Percentiles rank a stretch among this genome's conserved stretches.
These are phyloP conservation scores for Zygotorulaspora mrakii DNA, from an alignment of 1,139 yeast species.

Conservation along the genomic window DNA sequence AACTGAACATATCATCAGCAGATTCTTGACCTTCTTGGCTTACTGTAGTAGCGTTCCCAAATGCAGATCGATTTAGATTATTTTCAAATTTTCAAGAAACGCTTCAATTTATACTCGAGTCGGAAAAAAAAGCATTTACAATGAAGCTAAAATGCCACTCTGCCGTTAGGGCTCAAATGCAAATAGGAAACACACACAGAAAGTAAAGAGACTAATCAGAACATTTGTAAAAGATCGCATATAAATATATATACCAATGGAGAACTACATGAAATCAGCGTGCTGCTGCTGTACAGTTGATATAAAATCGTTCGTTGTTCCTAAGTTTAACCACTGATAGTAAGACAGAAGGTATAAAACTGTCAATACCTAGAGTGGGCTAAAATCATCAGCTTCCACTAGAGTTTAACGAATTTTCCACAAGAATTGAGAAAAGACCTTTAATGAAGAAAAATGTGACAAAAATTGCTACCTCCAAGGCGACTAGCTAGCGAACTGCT, in stretches of 20 bases:
- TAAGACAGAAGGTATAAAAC: constrained; percentile 39
- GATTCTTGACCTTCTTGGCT: background rate
- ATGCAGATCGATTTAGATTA: no score
- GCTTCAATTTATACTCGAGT: no score
- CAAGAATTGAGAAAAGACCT: no score
- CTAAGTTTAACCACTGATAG: constrained; percentile 38
- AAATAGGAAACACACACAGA: background rate
- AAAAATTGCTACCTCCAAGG: constrained; percentile 1
- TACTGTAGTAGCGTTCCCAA: no score
- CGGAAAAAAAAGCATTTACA: no score
- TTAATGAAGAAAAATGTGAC: constrained; percentile 2
- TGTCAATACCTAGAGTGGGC: constrained; percentile 40
- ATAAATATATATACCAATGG: background rate
- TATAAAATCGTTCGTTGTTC: constrained; percentile 4
- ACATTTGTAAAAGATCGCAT: background rate
- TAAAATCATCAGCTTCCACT: constrained; percentile 10
- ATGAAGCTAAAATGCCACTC: no score
- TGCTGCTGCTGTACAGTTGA: constrained; percentile 3
- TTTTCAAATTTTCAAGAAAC: no score
- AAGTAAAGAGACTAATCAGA: no score
- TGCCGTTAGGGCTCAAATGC: no score
- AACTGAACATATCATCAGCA: background rate
- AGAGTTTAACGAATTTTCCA: no score
- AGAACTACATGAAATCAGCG: constrained; percentile 4
- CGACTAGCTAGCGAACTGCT: constrained; percentile 11